These are phyloP conservation scores for Suhomyces prunicola DNA, from an alignment of 805 yeast genomes.

Conservation along the genomic window DNA sequence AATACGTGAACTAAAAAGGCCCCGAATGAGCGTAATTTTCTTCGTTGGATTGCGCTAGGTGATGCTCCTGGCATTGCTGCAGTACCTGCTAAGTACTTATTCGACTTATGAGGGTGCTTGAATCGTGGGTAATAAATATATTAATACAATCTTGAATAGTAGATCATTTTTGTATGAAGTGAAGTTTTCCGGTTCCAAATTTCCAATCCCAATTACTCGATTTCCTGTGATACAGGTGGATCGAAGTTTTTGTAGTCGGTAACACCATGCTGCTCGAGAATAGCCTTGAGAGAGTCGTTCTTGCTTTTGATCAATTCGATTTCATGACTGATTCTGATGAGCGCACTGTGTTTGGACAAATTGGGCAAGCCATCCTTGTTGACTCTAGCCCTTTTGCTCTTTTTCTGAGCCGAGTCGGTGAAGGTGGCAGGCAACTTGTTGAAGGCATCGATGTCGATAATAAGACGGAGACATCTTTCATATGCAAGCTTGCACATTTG, in stretches of 20 bases:
- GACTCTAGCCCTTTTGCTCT: conserved; percentile 36
- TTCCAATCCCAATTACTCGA: background rate
- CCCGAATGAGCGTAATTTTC: background rate
- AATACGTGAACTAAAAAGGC: conserved; percentile 1
- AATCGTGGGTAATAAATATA: conserved; percentile 1
- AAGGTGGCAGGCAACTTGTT: conserved; percentile 17
- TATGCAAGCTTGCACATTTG: conserved; percentile 44
- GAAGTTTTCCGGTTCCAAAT: background rate
- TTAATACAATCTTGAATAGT: conserved; percentile 1
- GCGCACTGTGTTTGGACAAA: conserved; percentile 42
- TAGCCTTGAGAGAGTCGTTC: conserved; percentile 31
- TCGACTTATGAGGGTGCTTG: background rate
- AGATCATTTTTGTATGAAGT: background rate
- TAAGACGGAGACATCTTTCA: conserved; percentile 39
- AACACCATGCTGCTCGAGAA: conserved; percentile 13
- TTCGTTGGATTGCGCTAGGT: background rate
- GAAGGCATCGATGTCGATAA: conserved; percentile 37
- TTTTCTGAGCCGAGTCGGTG: conserved; percentile 12
- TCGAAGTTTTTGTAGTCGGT: conserved; percentile 2
- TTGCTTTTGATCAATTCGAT: conserved; percentile 30
- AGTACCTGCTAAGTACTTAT: background rate
- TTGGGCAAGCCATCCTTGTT: conserved; percentile 45
- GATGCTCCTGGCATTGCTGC: background rate
- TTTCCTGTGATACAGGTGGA: conserved; percentile 3
- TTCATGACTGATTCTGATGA: conserved; percentile 38